Conservation (phyloP, 2,329 filamentous ascomycete genomes). For the Botrytis deweyae region DNA sequence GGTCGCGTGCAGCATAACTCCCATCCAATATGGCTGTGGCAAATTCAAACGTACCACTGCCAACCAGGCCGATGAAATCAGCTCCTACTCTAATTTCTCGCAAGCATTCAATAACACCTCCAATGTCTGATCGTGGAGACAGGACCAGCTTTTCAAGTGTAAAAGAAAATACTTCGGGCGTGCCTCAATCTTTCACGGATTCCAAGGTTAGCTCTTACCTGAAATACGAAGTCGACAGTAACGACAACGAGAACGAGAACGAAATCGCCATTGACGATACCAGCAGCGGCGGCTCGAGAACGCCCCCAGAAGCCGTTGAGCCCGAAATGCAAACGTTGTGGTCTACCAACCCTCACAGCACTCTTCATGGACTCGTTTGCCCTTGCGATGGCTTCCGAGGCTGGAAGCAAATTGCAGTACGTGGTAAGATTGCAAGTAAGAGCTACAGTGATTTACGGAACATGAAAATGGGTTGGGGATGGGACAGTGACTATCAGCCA, state of each 20-base stretch:
- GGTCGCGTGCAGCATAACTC: conserved; percentile 3
- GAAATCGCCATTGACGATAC: conserved; percentile 51
- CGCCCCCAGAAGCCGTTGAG: conserved; percentile 33
- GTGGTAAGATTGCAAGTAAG: conserved; percentile 55
- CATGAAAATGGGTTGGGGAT: conserved; percentile 54
- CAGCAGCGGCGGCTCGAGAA: conserved; percentile 15
- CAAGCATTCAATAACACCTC: conserved; percentile 24
- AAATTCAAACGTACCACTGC: conserved; percentile 17
- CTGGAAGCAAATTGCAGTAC: conserved; percentile 62
- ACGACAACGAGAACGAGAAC: conserved; percentile 41
- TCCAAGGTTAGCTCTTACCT: conserved; percentile 59
- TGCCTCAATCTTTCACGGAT: conserved; percentile 62
- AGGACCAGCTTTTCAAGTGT: conserved; percentile 38
- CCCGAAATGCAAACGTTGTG: conserved; percentile 26
- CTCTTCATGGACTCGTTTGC: conserved; percentile 57
- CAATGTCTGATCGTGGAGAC: conserved; percentile 34
- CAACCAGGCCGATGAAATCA: conserved; percentile 18
- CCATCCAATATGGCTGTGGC: conserved; percentile 15
- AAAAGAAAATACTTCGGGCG: conserved; percentile 36
- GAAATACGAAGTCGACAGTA: conserved; percentile 23
- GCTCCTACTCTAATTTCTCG: conserved; percentile 13
- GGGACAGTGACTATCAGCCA: conserved; percentile 37
- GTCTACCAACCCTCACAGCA: conserved; percentile 50
- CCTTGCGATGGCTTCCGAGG: conserved; percentile 58
- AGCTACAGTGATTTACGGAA: conserved; percentile 61